Evolutionary conservation across 768 basidiomycete genomes (phyloP).

Genomic region (Mrakia frigida): DNA sequence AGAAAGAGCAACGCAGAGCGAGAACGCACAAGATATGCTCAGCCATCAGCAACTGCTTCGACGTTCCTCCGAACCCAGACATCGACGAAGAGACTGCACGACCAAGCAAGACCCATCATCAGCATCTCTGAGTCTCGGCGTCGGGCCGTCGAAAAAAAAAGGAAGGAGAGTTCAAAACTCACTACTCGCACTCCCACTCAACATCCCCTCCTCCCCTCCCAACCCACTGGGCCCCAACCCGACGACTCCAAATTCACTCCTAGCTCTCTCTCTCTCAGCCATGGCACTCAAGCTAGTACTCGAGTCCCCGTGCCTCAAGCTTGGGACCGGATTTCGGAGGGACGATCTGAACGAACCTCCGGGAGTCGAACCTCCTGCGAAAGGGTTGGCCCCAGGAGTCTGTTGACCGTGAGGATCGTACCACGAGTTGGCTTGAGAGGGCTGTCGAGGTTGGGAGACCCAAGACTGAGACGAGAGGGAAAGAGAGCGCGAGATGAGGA

Average conservation of each 20-base stretch:
- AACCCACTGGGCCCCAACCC: neutral
- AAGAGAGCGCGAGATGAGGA: neutral
- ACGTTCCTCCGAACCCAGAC: neutral
- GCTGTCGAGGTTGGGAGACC: neutral
- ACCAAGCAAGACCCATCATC: neutral
- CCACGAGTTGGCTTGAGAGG: neutral
- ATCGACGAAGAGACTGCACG: neutral
- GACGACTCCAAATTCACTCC: neutral
- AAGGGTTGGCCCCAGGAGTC: neutral
- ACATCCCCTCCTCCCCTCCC: neutral
- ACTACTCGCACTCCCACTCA: neutral
- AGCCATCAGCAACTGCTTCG: slow-evolving; percentile 5
- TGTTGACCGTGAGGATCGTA: neutral
- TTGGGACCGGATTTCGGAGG: neutral
- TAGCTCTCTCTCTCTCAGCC: neutral
- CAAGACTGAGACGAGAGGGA: neutral
- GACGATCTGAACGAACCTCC: neutral
- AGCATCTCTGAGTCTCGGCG: too few species aligned
- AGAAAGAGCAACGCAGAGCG: neutral
- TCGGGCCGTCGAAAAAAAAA: neutral
- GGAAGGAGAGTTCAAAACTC: neutral
- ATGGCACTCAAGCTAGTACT: neutral
- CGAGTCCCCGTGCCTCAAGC: neutral
- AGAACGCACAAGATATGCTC: slow-evolving; percentile 13
- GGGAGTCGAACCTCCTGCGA: neutral